Evolutionary conservation across 2,329 filamentous ascomycete species (phyloP), one percentile per base, ranked within the genome.

Genomic region (Colletotrichum sp.): DNA sequence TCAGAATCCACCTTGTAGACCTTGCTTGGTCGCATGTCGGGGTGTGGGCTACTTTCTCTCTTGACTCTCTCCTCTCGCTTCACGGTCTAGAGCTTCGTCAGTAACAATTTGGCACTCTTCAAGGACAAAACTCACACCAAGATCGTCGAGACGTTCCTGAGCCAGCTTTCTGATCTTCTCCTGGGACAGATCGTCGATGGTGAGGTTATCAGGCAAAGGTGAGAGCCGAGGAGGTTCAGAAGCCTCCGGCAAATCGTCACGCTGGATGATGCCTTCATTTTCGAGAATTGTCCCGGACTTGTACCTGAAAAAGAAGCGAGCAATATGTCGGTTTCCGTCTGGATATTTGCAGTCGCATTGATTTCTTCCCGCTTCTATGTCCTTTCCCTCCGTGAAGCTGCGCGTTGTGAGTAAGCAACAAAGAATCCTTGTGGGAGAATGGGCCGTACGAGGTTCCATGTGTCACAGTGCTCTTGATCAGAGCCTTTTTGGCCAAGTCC

Each of bases 231-330:
- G 44, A 36, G 59, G 44, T 49, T 13, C 44, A 13, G n/a, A 49
- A 49, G n/a, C 11, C 44, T 22, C 44, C n/a, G 44, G 30, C 6
- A 32, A 63, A 36, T 55, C 6, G 4, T 67, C 39, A 5, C 49
- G 62, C 22, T 62, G 29, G 7, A 75, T 57, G 15, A 68, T 36
- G 2, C 72, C 69, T 1, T 68, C 69, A 12, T n/a, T 34, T 30
- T 75, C 36, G 5, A 75, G 73, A 9, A 44, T 16, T 6, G 12
- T 3, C 12, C 15, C 67, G 25, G 30, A 34, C 15, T 34, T 72
- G 39, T 69, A 75, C 6, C 69, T 30, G 9, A 75, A 75, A 22
- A 27, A 29, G 8, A 52, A 68, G 9, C 57, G 55, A 2, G 73
- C 63, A 5, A 75, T 22, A 1, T 0, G 6, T 6, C 15, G 12